Conservation (phyloP, 2,329 filamentous ascomycete species). For the Coniosporium tulheliwenetii region DNA sequence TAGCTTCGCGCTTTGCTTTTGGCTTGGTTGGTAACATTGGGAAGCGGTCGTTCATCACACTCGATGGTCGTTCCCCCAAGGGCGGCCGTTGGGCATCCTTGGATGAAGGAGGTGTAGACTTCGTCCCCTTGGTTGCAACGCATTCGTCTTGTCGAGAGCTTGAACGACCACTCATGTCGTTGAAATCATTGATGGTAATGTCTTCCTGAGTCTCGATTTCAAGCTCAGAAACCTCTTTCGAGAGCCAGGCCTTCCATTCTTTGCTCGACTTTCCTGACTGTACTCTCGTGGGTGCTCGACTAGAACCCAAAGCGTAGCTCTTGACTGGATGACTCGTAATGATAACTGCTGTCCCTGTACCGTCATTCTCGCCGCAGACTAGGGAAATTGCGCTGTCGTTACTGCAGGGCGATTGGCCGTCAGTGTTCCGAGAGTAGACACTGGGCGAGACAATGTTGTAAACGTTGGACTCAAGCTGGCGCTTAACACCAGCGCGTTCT, state of each 20-base stretch:
- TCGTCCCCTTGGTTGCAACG: too few species aligned
- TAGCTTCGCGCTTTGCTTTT: too few species aligned
- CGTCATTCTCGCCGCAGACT: conserved; percentile 10
- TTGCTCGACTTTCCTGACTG: conserved; percentile 17
- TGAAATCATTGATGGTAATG: conserved; percentile 8
- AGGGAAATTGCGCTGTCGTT: conserved; percentile 19
- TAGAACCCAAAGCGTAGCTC: conserved; percentile 21
- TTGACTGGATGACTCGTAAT: conserved; percentile 27
- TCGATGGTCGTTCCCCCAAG: conserved; percentile 4
- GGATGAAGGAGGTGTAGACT: too few species aligned
- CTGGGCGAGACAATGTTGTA: conserved; percentile 24
- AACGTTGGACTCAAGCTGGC: too few species aligned
- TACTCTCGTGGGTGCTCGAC: conserved; percentile 3
- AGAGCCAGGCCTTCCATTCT: conserved; percentile 32
- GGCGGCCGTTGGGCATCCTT: background rate
- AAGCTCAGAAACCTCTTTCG: conserved; percentile 25
- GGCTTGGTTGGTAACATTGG: background rate
- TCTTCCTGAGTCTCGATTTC: conserved; percentile 13
- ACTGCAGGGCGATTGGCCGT: conserved; percentile 18
- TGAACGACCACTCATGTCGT: background rate
- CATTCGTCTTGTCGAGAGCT: too few species aligned
- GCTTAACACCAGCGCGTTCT: too few species aligned
- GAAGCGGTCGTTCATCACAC: background rate
- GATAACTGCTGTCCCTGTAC: conserved; percentile 21
- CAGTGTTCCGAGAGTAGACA: conserved; percentile 28